phyloP scores from a whole-genome alignment of 2,329 filamentous ascomycete species.

The Pseudocercospora musae region DNA sequence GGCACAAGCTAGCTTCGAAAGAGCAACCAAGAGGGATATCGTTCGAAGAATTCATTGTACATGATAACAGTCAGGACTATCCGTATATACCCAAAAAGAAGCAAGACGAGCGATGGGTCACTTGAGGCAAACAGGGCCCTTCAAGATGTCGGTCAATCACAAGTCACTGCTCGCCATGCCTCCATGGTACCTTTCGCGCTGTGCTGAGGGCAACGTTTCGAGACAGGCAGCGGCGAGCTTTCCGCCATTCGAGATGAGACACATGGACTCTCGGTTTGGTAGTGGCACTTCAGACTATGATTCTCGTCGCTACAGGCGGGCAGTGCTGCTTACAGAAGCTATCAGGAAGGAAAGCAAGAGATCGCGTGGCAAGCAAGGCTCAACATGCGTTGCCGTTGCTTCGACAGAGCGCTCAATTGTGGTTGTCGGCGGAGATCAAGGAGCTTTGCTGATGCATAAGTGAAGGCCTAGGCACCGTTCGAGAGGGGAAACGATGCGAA shows the following conservation, averaged over 20 bases:
- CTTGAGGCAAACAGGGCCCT: not conserved
- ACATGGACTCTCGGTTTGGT: not conserved
- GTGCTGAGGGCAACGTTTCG: not conserved
- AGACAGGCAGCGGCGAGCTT: not conserved
- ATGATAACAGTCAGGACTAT: constrained; percentile 19
- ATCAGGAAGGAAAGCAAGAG: not conserved
- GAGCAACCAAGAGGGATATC: constrained; percentile 23
- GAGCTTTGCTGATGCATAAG: not conserved
- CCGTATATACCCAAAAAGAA: constrained; percentile 4
- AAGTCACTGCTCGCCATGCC: not conserved
- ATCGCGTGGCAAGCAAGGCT: not conserved
- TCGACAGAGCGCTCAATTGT: not conserved
- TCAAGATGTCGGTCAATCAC: not conserved
- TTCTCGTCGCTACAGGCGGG: not conserved
- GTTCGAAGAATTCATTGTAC: constrained; percentile 25
- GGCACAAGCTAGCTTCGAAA: constrained; percentile 12
- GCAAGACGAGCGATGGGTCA: not conserved
- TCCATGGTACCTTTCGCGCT: not conserved
- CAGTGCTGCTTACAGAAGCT: not conserved
- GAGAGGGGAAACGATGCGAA: not conserved
- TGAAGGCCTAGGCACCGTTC: not conserved
- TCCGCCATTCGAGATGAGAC: not conserved
- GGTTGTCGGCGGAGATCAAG: not conserved
- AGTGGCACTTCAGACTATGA: not conserved
- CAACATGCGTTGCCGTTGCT: not conserved